Evolutionary conservation across 176 grass and related monocot genomes (phyloP), one percentile per base, ranked within the genome.

Genomic region (Cenchrus purpureus): DNA sequence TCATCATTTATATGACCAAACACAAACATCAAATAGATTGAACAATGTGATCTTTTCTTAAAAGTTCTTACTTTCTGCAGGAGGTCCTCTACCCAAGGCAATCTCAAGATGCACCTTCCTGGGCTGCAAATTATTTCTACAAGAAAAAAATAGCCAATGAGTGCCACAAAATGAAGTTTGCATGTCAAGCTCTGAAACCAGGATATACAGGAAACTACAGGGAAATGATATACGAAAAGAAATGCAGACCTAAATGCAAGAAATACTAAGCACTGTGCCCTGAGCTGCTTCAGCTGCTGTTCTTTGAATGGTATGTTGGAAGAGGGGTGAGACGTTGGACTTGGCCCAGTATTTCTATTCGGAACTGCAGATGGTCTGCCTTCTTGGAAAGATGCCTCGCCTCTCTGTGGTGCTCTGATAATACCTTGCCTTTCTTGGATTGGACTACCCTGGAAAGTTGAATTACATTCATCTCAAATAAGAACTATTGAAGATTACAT

Each of bases 191-290:
- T 55, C 11, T 48, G 48, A 68, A 78, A 29, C 82, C 42, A 68
- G 31, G 46, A 87, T 81, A 55, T 10, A 54, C 15, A 12, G 28
- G 37, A 49, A 70, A 63, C 16, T 56, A 71, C 25, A 50, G 77
- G 15, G 56, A 71, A 34, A 78, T 15, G 55, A 57, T 43, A 76
- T 14, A 70, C 8, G 4, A 83, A 79, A 80, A 46, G 52, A 73
- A 49, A n/a, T 32, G 63, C 54, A 76, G 40, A 89, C 97, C 97
- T 96, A 74, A 99, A 99, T 81, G 97, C 93, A 96, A 99, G 93
- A 94, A 99, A 99, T 79, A 99, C 93, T 79, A 99, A 89, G 74
- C 97, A 99, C 80, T 99, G 97, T 45, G 97, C 97, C 91, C 97
- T 94, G 86, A 99, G 97, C 82, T 99, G 97, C 83, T 96, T 99